Evolutionary conservation across 176 grass and related monocot genomes (phyloP), one percentile per base, ranked within the genome.

Genomic region (Phoenix dactylifera): DNA sequence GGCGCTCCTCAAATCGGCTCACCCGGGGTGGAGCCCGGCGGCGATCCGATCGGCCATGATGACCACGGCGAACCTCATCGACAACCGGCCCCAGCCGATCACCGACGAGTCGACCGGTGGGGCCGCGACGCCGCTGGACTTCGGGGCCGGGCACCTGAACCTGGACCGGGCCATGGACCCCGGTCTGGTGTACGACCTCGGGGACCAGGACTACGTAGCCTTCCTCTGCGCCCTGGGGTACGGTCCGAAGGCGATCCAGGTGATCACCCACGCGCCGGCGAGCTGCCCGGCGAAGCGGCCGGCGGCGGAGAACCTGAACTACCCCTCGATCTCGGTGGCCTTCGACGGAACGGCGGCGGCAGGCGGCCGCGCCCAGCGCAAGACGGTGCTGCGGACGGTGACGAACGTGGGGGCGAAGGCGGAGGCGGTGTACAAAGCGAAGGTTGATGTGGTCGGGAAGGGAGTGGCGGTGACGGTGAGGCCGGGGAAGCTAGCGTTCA

Each of bases 211-310:
- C 61, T 96, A 96, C 59, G 72, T 96, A 19, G 75, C 83, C 7
- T 96, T 87, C 83, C 74, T 96, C 68, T 96, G 92, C 74, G 80
- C 80, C 68, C 75, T 96, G 63, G 92, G 92, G 23, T 96, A 96
- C 79, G 81, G 85, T 58, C 54, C 74, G 3, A 91, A 70, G 59
- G 85, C 69, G 51, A 83, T 96, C 69, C 72, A 96, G 78, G 92
- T 96, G 51, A 74, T 96, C 73, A 91, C 92, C 59, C 86, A 90
- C 73, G 83, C 54, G 59, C 83, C 75, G 24, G 92, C 74, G 19
- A 48, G 72, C 16, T 96, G 92, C 66, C 83, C 80, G 4, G 51
- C 60, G 17, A 67, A 60, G 59, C 78, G 44, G 26, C 69, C 74
- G 0, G 78, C 82, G 58, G 81, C 75, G 9, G 79, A 81, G 18